Evolutionary conservation across 2,329 filamentous ascomycete genomes (phyloP).

Genomic region (Claviceps citrina): DNA sequence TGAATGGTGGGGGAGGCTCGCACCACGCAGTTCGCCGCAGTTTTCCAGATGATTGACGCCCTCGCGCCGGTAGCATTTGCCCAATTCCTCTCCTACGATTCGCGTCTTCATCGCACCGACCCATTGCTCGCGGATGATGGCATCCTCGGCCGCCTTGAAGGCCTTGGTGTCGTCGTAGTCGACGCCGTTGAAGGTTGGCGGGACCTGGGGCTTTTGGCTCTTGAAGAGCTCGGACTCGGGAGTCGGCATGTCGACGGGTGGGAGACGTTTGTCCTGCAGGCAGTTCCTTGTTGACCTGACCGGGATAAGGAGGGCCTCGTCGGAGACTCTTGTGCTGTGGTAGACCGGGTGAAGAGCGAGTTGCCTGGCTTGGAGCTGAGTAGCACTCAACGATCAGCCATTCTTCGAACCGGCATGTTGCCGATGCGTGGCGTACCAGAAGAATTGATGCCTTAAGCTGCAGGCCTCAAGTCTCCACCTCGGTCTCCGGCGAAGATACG

Average conservation of each 20-base stretch:
- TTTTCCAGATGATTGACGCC: slow-evolving; percentile 83
- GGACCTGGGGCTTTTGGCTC: slow-evolving; percentile 68
- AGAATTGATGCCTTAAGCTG: slow-evolving; percentile 9
- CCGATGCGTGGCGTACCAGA: too few species aligned
- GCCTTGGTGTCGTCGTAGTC: slow-evolving; percentile 71
- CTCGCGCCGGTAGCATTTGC: slow-evolving; percentile 72
- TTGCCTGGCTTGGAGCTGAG: background rate
- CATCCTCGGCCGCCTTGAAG: slow-evolving; percentile 70
- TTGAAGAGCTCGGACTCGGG: slow-evolving; percentile 71
- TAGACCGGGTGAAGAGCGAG: background rate
- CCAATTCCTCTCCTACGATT: slow-evolving; percentile 65
- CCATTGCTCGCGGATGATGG: slow-evolving; percentile 76
- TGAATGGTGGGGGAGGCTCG: background rate
- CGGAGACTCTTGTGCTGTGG: background rate
- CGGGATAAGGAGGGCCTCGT: too few species aligned
- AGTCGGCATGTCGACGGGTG: slow-evolving; percentile 49
- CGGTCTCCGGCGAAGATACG: background rate
- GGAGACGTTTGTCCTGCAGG: slow-evolving; percentile 2
- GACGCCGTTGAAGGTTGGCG: slow-evolving; percentile 73
- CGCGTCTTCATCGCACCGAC: slow-evolving; percentile 80
- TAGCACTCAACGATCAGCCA: too few species aligned
- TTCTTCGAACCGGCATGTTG: too few species aligned
- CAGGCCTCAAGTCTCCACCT: slow-evolving; percentile 12
- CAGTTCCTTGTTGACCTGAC: too few species aligned
- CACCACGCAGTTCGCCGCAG: slow-evolving; percentile 68